A percentile compares a stretch with the other conserved stretches of the same genome.
These are phyloP conservation scores for Yarrowia sp. DNA, from an alignment of 805 yeast genomes.

Conservation along the genomic window DNA sequence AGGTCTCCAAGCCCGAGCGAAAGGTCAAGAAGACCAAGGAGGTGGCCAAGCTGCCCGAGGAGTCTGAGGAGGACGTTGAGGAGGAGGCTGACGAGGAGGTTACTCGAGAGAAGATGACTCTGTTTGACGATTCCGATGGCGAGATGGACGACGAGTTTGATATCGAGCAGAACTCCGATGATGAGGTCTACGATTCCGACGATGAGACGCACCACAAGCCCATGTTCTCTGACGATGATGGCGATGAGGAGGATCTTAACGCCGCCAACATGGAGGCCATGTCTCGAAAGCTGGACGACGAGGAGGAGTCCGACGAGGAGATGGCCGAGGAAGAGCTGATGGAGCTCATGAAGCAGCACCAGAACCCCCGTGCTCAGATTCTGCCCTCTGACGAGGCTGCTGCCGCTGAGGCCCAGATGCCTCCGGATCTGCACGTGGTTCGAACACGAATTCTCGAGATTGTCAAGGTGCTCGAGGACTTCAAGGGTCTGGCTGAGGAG, in stretches of 20 bases:
- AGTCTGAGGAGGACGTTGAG: constrained; percentile 29
- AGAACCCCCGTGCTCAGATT: constrained; percentile 47
- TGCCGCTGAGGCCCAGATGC: constrained; percentile 45
- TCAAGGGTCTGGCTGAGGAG: constrained; percentile 75
- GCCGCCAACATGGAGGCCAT: constrained; percentile 32
- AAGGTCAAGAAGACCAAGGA: constrained; percentile 33
- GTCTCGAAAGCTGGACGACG: constrained; percentile 30
- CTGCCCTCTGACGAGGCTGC: constrained; percentile 71
- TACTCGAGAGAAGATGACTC: constrained; percentile 63
- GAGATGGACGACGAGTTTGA: constrained; percentile 47
- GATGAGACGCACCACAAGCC: constrained; percentile 58
- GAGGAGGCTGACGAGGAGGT: constrained; percentile 68
- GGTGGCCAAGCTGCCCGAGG: not conserved
- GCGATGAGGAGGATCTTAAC: constrained; percentile 54
- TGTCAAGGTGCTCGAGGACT: constrained; percentile 89
- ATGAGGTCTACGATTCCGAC: constrained; percentile 51
- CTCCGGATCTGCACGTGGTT: constrained; percentile 74
- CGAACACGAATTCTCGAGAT: constrained; percentile 95
- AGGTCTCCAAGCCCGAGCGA: constrained; percentile 23
- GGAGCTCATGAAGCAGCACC: constrained; percentile 24
- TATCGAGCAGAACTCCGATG: constrained; percentile 31
- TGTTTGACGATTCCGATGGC: constrained; percentile 51
- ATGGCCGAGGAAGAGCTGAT: constrained; percentile 30
- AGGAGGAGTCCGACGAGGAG: constrained; percentile 30
- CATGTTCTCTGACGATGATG: constrained; percentile 76